Percentiles rank a stretch among this genome's conserved stretches.
Evolutionary conservation across 345 rosid species (phyloP).

Genomic region (Camelina neglecta): DNA sequence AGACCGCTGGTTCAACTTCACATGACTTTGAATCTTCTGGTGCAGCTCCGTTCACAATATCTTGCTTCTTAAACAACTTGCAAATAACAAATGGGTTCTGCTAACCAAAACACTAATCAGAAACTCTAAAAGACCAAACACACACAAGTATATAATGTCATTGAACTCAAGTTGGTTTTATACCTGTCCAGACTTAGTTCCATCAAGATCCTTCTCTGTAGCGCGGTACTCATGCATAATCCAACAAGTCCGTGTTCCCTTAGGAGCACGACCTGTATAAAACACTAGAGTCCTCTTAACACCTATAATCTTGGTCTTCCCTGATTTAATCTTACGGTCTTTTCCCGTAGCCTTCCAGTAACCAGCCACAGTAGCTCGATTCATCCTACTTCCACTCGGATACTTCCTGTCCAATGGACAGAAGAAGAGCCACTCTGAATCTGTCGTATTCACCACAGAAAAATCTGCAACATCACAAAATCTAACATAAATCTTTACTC

Average conservation of each 20-base stretch:
- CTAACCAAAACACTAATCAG: constrained; percentile 34
- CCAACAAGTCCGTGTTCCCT: constrained; percentile 74
- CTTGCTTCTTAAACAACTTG: constrained; percentile 74
- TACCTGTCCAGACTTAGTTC: constrained; percentile 86
- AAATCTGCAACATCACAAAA: constrained; percentile 46
- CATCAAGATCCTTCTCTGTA: constrained; percentile 70
- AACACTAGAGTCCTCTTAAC: constrained; percentile 94
- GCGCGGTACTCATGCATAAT: constrained; percentile 93
- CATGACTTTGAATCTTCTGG: constrained; percentile 42
- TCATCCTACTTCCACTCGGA: constrained; percentile 77
- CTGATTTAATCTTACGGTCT: constrained; percentile 73
- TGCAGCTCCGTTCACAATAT: constrained; percentile 38
- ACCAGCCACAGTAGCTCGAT: constrained; percentile 81
- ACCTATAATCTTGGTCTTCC: constrained; percentile 60
- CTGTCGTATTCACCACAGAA: constrained; percentile 61
- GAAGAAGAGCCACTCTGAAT: constrained; percentile 94
- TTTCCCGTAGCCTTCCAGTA: constrained; percentile 98
- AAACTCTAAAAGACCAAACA: background rate
- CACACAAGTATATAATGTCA: background rate
- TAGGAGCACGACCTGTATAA: constrained; percentile 83
- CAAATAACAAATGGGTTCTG: constrained; percentile 68
- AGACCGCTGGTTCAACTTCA: constrained; percentile 48
- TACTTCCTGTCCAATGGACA: constrained; percentile 91
- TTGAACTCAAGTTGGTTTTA: background rate
- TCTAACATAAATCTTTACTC: background rate